These are phyloP conservation scores for Hypoxylon sp. DNA, from an alignment of 2,329 filamentous ascomycete species.

Conservation along the genomic window DNA sequence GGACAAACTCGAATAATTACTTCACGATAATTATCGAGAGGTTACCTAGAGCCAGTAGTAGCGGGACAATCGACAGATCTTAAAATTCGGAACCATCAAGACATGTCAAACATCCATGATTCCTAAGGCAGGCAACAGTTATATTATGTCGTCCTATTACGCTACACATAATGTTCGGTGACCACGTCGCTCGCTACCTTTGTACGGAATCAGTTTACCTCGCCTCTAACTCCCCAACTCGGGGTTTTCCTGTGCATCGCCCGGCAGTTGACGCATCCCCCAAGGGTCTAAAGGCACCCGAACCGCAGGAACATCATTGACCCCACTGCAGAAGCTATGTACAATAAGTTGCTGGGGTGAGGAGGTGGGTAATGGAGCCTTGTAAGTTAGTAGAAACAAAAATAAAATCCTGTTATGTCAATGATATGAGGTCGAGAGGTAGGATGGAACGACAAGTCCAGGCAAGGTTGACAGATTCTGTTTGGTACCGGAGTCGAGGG, in stretches of 20 bases:
- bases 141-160: conserved; percentile 30
- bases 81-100: conserved; percentile 17
- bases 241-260: conserved; percentile 18
- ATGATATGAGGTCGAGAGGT: conserved; percentile 21
- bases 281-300: conserved; percentile 16
- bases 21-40: conserved; percentile 26
- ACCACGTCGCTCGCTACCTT: conserved; percentile 5
- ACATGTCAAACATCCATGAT: conserved; percentile 5
- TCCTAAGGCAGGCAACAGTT: conserved; percentile 11
- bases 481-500: conserved; percentile 20
- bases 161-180: conserved; percentile 19
- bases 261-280: conserved; percentile 34
- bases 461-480: conserved; percentile 17
- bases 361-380: conserved; percentile 26
- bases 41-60: too few species aligned
- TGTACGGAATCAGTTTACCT: conserved; percentile 33
- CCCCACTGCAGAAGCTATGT: conserved; percentile 29
- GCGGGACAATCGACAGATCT: conserved; percentile 9
- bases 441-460: conserved; percentile 7
- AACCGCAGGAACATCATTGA: conserved; percentile 33
- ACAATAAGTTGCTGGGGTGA: background rate
- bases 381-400: conserved; percentile 1
- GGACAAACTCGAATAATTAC: conserved; percentile 7
- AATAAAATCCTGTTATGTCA: conserved; percentile 6
- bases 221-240: conserved; percentile 30